Conservation (phyloP, 2,329 filamentous ascomycete genomes). For the Monilinia polystroma region DNA sequence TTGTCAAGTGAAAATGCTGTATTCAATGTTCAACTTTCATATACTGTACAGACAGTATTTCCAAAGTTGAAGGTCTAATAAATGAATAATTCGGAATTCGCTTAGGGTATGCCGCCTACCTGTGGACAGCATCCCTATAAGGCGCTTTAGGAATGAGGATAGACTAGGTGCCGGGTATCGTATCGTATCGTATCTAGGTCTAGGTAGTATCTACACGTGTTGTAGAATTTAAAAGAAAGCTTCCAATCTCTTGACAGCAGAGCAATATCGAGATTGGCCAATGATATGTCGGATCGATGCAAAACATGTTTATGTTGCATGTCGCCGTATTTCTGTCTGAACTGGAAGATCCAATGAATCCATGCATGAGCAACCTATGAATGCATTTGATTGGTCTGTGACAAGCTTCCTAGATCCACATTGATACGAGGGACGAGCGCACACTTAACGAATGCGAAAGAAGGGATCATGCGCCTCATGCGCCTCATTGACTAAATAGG, state of each 20-base stretch:
- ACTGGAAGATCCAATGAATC: not conserved
- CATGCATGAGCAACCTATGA: not conserved
- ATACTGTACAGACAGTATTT: too few relatives aligned
- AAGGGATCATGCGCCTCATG: slow-evolving; percentile 8
- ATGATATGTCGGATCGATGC: not conserved
- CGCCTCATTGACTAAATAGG: slow-evolving; percentile 1
- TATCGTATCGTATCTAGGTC: too few relatives aligned
- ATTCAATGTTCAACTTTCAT: too few relatives aligned
- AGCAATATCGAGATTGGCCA: not conserved
- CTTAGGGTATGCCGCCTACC: too few relatives aligned
- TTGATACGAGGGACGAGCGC: not conserved
- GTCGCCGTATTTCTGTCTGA: not conserved
- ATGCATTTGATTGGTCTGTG: not conserved
- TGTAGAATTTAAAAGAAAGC: not conserved
- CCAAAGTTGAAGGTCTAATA: too few relatives aligned
- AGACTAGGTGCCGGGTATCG: too few relatives aligned
- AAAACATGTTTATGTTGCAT: not conserved
- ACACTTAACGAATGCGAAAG: slow-evolving; percentile 5
- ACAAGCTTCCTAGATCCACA: not conserved
- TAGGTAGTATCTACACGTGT: not conserved
- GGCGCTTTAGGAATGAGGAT: too few relatives aligned
- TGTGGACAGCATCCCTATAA: too few relatives aligned
- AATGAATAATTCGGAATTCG: too few relatives aligned
- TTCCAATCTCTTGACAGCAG: not conserved
- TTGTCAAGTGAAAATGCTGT: too few relatives aligned